Evolutionary conservation across 164 flowering plant genomes (phyloP), one percentile per base, ranked within the genome.

Genomic region (Chloranthus sessilifolius): DNA sequence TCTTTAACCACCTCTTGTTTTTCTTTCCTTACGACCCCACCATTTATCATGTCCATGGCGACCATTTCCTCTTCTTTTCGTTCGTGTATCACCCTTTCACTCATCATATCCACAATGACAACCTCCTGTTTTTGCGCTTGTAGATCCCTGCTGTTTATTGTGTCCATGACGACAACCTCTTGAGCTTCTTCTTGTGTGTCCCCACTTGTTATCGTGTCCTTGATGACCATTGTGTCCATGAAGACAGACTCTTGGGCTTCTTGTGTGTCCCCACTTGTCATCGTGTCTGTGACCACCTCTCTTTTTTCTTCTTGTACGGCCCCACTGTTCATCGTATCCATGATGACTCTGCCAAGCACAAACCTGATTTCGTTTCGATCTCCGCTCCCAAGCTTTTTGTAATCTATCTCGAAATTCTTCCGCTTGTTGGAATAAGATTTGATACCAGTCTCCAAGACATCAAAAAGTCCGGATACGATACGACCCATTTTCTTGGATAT

Each of bases 261-360:
- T n/a, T n/a, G n/a, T n/a, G n/a, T n/a, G n/a, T n/a, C n/a, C n/a
- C n/a, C n/a, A n/a, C n/a, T n/a, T n/a, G n/a, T n/a, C n/a, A n/a
- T n/a, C n/a, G n/a, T n/a, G n/a, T n/a, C n/a, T n/a, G n/a, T n/a
- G n/a, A n/a, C n/a, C n/a, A n/a, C n/a, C n/a, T n/a, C n/a, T n/a
- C n/a, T n/a, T 15, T 31, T 34, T 22, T 46, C 47, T 44, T 48
- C 42, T 33, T 15, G 58, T 47, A 52, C 23, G 28, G 42, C 16
- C 24, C 56, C 74, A 55, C 54, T 48, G 20, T 48, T 56, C 86
- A 92, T 47, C 16, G 95, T 80, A 28, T 81, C 75, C 68, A 82
- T 52, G 38, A 92, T 79, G 60, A 86, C 56, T 71, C 75, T 75
- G 24, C 97, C 97, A 17, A 94, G 69, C 43, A 76, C 82, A 70